Conservation (phyloP, 164 flowering plant species). For the Aristolochia californica region DNA sequence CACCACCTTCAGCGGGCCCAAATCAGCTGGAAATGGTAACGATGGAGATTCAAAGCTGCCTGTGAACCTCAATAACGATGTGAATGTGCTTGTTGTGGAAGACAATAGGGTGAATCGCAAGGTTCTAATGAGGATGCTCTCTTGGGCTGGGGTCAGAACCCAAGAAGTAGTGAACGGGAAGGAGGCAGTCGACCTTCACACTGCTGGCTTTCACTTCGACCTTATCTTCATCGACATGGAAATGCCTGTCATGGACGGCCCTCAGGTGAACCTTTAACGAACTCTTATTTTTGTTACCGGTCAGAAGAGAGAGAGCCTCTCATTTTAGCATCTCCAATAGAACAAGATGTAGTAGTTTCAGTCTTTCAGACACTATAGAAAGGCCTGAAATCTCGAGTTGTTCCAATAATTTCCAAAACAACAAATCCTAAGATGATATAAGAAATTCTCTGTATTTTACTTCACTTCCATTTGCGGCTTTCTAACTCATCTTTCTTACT, state of each 20-base stretch:
- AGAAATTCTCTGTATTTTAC: neutral
- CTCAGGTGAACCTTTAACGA: neutral
- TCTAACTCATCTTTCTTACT: neutral
- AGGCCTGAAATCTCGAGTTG: too few species aligned
- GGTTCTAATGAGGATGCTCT: neutral
- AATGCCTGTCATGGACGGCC: neutral
- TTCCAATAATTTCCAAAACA: too few species aligned
- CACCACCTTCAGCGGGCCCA: too few species aligned
- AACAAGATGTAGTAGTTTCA: too few species aligned
- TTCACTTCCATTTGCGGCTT: neutral
- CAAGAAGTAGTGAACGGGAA: neutral
- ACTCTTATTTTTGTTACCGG: too few species aligned
- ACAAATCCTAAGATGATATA: too few species aligned
- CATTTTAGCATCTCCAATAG: too few species aligned
- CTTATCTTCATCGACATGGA: conserved; percentile 1
- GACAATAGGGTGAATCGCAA: neutral
- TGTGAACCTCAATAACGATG: neutral
- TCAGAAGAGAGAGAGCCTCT: too few species aligned
- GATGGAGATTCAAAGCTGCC: too few species aligned
- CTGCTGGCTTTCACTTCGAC: neutral
- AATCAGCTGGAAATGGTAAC: too few species aligned
- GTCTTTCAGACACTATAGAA: too few species aligned
- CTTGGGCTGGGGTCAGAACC: neutral
- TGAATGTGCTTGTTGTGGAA: conserved; percentile 1
- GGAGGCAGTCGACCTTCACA: conserved; percentile 1